Evolutionary conservation across 805 yeast species (phyloP).

Genomic region (Nakazawaea holstii): DNA sequence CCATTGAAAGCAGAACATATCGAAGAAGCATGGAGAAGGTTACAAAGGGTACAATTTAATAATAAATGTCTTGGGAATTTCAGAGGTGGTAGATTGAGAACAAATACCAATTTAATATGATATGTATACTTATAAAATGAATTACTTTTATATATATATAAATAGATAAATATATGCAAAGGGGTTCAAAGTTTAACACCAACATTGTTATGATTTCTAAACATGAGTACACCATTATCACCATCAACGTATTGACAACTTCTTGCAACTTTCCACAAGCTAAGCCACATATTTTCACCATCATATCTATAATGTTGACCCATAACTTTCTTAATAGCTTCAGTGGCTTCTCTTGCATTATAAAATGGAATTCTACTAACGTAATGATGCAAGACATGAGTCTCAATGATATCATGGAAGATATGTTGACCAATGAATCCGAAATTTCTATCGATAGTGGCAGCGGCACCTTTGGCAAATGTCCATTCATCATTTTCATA

Average conservation of each 20-base stretch:
- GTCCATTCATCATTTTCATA: slow-evolving; percentile 53
- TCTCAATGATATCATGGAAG: slow-evolving; percentile 55
- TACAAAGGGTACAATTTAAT: slow-evolving; percentile 54
- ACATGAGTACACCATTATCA: slow-evolving; percentile 60
- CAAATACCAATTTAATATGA: slow-evolving; percentile 47
- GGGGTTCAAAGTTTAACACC: too few species aligned
- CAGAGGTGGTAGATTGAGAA: slow-evolving; percentile 59
- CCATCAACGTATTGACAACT: slow-evolving; percentile 71
- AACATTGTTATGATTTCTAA: slow-evolving; percentile 48
- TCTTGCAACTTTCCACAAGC: slow-evolving; percentile 55
- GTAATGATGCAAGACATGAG: slow-evolving; percentile 53
- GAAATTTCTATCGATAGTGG: slow-evolving; percentile 57
- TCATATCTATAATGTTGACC: slow-evolving; percentile 44
- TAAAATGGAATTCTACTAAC: slow-evolving; percentile 52
- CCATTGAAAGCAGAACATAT: slow-evolving; percentile 80
- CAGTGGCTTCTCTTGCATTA: slow-evolving; percentile 48
- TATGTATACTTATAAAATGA: too few species aligned
- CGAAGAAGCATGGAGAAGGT: slow-evolving; percentile 81
- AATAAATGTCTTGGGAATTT: slow-evolving; percentile 66
- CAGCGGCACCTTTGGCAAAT: slow-evolving; percentile 63
- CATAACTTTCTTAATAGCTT: slow-evolving; percentile 46
- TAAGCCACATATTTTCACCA: slow-evolving; percentile 52
- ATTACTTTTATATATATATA: too few species aligned
- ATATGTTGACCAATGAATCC: slow-evolving; percentile 54
- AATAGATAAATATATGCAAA: too few species aligned